Evolutionary conservation across 2,329 filamentous ascomycete species (phyloP).

Genomic region (Neonectria faginata): DNA sequence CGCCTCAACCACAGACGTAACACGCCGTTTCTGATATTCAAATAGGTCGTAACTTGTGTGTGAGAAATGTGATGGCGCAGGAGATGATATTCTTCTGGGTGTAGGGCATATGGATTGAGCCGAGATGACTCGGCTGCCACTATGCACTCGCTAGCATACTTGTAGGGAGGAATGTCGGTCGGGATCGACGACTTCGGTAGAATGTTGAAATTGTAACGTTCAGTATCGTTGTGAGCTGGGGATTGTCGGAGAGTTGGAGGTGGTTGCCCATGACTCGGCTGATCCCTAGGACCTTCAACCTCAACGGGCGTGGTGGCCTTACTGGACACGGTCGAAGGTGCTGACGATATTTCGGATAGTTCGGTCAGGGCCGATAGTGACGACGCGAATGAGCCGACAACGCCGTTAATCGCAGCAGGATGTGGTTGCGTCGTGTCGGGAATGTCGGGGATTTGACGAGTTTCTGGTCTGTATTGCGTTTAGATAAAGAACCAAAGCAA

Average conservation of each 20-base stretch:
- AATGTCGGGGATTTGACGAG: slow-evolving; percentile 32
- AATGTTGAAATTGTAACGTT: slow-evolving; percentile 65
- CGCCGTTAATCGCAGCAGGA: slow-evolving; percentile 33
- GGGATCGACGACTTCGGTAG: slow-evolving; percentile 88
- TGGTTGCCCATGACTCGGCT: slow-evolving; percentile 33
- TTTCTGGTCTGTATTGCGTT: slow-evolving; percentile 38
- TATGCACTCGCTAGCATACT: slow-evolving; percentile 93
- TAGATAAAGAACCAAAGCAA: slow-evolving; percentile 9
- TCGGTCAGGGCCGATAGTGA: slow-evolving; percentile 67
- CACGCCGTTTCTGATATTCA: slow-evolving; percentile 96
- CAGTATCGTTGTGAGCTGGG: slow-evolving; percentile 47
- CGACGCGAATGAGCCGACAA: slow-evolving; percentile 61
- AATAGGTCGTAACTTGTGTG: slow-evolving; percentile 90
- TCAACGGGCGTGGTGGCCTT: slow-evolving; percentile 73
- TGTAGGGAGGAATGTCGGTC: slow-evolving; percentile 73
- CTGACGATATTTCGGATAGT: slow-evolving; percentile 66
- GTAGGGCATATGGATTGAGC: slow-evolving; percentile 88
- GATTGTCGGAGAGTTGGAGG: slow-evolving; percentile 36
- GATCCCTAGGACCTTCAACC: slow-evolving; percentile 46
- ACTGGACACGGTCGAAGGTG: slow-evolving; percentile 67
- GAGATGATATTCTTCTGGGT: slow-evolving; percentile 84
- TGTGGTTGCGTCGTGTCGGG: slow-evolving; percentile 35
- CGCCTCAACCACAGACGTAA: slow-evolving; percentile 90
- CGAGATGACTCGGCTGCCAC: slow-evolving; percentile 89
- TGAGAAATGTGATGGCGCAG: slow-evolving; percentile 86